These are phyloP conservation scores for Vararia minispora DNA, from an alignment of 768 basidiomycete genomes.

Conservation along the genomic window DNA sequence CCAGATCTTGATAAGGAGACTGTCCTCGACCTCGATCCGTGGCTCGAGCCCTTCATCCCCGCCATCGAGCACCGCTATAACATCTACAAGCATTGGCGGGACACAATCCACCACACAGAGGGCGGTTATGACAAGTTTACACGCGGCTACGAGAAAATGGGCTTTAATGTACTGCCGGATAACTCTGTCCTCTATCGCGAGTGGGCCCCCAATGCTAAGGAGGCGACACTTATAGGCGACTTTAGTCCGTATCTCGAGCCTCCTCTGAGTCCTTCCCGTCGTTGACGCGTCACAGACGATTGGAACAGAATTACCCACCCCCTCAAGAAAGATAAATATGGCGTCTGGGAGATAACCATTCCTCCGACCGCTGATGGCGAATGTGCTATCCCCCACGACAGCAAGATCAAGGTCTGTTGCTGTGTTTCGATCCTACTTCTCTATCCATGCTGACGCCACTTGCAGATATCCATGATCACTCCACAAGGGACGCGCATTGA, in stretches of 20 bases:
- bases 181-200: constrained; percentile 79
- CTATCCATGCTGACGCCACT: neutral
- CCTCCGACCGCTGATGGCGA: constrained; percentile 55
- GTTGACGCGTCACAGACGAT: constrained; percentile 53
- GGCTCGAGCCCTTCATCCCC: constrained; percentile 62
- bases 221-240: constrained; percentile 84
- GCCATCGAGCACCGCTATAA: constrained; percentile 62
- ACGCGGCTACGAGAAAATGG: constrained; percentile 69
- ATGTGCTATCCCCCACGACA: constrained; percentile 87
- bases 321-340: constrained; percentile 76
- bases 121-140: constrained; percentile 78
- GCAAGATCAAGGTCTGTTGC: constrained; percentile 68
- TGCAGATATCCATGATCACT: constrained; percentile 85
- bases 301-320: constrained; percentile 84
- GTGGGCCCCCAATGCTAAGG: constrained; percentile 88
- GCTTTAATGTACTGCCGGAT: constrained; percentile 59
- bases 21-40: constrained; percentile 56
- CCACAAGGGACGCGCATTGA: constrained; percentile 75
- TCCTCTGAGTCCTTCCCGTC: too few species aligned
- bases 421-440: neutral
- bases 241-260: constrained; percentile 87
- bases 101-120: constrained; percentile 63
- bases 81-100: constrained; percentile 63
- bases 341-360: constrained; percentile 80
- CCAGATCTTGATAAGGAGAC: constrained; percentile 47